Evolutionary conservation across 495 filamentous ascomycete species (phyloP).

Genomic region (Aspergillus conjunctus): DNA sequence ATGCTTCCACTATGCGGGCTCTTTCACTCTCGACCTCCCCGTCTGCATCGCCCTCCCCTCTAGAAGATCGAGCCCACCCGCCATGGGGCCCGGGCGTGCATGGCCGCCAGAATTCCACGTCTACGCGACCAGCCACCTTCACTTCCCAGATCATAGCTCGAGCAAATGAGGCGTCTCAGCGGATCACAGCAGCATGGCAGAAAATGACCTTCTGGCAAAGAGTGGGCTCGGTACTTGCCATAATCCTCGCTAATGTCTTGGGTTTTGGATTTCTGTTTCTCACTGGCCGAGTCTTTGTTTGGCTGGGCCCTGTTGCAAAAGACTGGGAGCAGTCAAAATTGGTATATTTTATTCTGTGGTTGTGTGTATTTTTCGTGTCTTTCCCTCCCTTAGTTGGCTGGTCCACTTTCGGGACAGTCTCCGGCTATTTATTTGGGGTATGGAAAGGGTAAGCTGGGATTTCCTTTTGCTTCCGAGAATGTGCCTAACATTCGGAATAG

Average conservation of each 20-base stretch:
- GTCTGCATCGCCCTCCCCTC: slow-evolving; percentile 38
- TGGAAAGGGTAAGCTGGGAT: slow-evolving; percentile 65
- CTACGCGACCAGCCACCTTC: slow-evolving; percentile 33
- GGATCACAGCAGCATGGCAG: slow-evolving; percentile 44
- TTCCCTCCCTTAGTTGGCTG: slow-evolving; percentile 95
- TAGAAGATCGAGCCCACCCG: slow-evolving; percentile 41
- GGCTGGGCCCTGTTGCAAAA: slow-evolving; percentile 67
- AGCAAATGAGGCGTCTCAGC: slow-evolving; percentile 32
- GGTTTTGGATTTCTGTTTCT: slow-evolving; percentile 71
- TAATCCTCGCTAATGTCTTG: slow-evolving; percentile 51
- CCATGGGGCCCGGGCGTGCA: slow-evolving; percentile 42
- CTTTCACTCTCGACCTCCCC: slow-evolving; percentile 62
- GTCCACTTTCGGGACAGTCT: slow-evolving; percentile 78
- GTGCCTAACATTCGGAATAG: slow-evolving; percentile 28
- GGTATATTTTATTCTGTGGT: slow-evolving; percentile 81
- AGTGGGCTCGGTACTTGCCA: slow-evolving; percentile 54
- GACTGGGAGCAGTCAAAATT: slow-evolving; percentile 67
- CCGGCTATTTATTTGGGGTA: slow-evolving; percentile 93
- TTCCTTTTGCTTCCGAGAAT: neutral
- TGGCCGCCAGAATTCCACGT: slow-evolving; percentile 37
- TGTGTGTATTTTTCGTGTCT: slow-evolving; percentile 71
- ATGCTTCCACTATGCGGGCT: slow-evolving; percentile 64
- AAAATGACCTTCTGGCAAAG: slow-evolving; percentile 63
- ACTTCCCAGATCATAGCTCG: slow-evolving; percentile 50
- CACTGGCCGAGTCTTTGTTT: slow-evolving; percentile 73